A percentile compares a stretch with the other conserved stretches of the same genome.
These are phyloP conservation scores for Scytalidium sp. DNA, from an alignment of 2,329 filamentous ascomycete species.

Conservation along the genomic window DNA sequence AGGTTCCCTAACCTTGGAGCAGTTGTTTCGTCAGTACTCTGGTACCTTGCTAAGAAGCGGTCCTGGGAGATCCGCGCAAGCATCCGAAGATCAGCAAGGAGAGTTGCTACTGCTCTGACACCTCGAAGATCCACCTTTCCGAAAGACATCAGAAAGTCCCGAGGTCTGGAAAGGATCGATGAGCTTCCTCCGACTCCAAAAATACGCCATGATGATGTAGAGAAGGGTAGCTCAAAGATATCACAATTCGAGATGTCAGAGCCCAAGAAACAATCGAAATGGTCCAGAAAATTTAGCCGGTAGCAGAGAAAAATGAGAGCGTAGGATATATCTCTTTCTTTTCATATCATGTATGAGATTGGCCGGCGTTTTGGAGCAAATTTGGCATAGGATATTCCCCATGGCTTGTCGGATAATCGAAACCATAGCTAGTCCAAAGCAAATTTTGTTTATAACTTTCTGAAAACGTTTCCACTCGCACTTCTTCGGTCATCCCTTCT, in stretches of 20 bases:
- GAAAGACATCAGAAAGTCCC: constrained; percentile 42
- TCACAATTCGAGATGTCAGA: constrained; percentile 27
- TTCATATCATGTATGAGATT: background rate
- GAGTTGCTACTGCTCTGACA: constrained; percentile 60
- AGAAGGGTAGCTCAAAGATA: constrained; percentile 46
- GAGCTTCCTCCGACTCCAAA: constrained; percentile 60
- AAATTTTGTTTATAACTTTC: constrained; percentile 52
- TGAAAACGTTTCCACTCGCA: constrained; percentile 74
- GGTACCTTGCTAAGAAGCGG: constrained; percentile 78
- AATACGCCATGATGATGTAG: constrained; percentile 52
- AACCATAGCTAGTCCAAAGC: constrained; percentile 1
- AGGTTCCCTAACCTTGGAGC: constrained; percentile 7
- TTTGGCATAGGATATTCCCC: background rate
- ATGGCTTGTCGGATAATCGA: background rate
- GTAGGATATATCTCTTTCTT: background rate
- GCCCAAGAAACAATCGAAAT: constrained; percentile 26
- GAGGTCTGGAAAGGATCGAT: constrained; percentile 44
- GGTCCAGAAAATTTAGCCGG: constrained; percentile 21
- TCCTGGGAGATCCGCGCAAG: constrained; percentile 78
- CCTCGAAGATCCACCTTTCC: constrained; percentile 60
- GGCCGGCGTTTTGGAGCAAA: constrained; percentile 7
- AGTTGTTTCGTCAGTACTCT: constrained; percentile 55
- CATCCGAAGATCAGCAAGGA: constrained; percentile 64
- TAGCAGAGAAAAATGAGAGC: constrained; percentile 16
- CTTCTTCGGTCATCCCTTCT: constrained; percentile 48